Conservation (phyloP, 192 early-diverging fungal species). For the Funneliformis mosseae region DNA sequence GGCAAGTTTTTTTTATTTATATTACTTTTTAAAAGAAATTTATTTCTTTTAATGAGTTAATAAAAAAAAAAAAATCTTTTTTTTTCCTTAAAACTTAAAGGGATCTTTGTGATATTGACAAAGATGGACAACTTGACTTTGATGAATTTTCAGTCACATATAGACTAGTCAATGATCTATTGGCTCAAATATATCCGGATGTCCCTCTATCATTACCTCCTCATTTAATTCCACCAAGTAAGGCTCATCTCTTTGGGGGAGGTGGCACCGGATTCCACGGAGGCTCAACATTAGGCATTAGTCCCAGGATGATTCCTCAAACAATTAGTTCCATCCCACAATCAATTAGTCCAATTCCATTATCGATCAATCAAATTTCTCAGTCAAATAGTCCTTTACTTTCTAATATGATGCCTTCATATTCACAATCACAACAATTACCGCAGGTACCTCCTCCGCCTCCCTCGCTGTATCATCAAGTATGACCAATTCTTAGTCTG, state of each 20-base stretch:
- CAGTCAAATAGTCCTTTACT: not conserved
- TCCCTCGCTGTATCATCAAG: not conserved
- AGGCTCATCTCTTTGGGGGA: constrained; percentile 52
- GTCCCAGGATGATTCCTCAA: constrained; percentile 4
- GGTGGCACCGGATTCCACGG: constrained; percentile 11
- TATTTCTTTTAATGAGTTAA: not conserved
- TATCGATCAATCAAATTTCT: not conserved
- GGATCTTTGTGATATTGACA: constrained; percentile 83
- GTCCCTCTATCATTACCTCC: constrained; percentile 64
- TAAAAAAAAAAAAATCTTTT: too few species aligned
- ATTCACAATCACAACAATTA: constrained; percentile 19
- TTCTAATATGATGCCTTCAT: constrained; percentile 11
- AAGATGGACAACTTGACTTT: constrained; percentile 79
- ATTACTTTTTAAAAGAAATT: not conserved
- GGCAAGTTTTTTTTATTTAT: constrained; percentile 34
- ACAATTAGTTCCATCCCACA: constrained; percentile 31
- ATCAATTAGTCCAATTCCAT: not conserved
- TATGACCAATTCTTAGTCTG: not conserved
- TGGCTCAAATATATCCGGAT: constrained; percentile 53
- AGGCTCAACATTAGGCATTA: not conserved
- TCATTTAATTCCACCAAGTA: constrained; percentile 67
- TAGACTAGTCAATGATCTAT: constrained; percentile 73
- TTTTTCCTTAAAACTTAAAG: constrained; percentile 29
- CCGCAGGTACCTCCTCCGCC: constrained; percentile 26
- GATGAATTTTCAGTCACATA: constrained; percentile 83